Conservation (phyloP, 306 rosid species). For the Urtica urens region DNA sequence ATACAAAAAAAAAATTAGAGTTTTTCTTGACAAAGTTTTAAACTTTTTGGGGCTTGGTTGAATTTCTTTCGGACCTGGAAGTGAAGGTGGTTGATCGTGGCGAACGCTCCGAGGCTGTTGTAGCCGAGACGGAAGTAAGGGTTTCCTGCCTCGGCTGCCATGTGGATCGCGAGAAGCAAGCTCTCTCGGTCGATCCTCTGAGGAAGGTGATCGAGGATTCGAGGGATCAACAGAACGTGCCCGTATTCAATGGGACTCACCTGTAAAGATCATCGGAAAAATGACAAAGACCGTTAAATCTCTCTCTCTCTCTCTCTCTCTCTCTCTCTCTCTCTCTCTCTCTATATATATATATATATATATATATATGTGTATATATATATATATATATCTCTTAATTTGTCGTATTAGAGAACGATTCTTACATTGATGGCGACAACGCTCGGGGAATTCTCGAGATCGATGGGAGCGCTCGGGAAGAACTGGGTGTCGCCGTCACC, state of each 20-base stretch:
- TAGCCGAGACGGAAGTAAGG: conserved; percentile 79
- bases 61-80: conserved; percentile 52
- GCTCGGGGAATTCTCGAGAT: conserved; percentile 63
- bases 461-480: conserved; percentile 60
- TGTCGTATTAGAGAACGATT: no score
- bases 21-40: neutral
- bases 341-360: no score
- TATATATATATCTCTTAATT: no score
- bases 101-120: conserved; percentile 94
- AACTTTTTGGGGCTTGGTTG: neutral
- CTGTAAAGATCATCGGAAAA: no score
- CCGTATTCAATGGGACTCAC: conserved; percentile 97
- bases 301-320: no score
- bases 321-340: no score
- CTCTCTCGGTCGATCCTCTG: conserved; percentile 78
- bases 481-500: conserved; percentile 64
- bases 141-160: conserved; percentile 72
- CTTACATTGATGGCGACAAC: conserved; percentile 85
- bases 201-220: conserved; percentile 58
- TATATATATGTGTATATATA: no score
- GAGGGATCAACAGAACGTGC: conserved; percentile 83
- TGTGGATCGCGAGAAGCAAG: conserved; percentile 73
- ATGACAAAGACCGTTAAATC: no score
- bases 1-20: neutral
- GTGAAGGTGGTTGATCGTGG: conserved; percentile 98